Evolutionary conservation across 257 asterid genomes (phyloP), one percentile per base, ranked within the genome.

Genomic region (Jasminum sambac): DNA sequence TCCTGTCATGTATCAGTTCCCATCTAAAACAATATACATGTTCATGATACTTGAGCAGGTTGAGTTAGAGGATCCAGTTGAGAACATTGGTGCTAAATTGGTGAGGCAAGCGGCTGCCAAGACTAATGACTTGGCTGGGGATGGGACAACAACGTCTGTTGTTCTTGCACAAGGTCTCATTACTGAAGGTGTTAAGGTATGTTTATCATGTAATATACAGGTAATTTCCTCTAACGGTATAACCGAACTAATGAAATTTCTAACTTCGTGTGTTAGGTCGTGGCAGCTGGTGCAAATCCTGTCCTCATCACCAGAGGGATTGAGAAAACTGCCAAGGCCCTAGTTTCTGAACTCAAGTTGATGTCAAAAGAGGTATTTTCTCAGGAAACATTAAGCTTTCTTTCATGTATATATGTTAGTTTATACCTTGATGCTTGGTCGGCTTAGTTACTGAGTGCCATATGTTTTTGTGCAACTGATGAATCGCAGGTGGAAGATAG

Each of bases 21-120:
- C 43, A 6, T 43, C 12, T 64, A 25, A 0, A 64, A 69, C 13
- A 34, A 26, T 52, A 17, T 26, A 55, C 34, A 30, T 37, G 24
- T 42, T 38, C 50, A 46, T 76, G n/a, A 58, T 78, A 24, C 44
- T 48, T 21, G 21, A 44, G 26, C 57, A 95, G 99, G 96, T 95
- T 72, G 99, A 95, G 80, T 77, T 95, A 84, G 99, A 91, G 82
- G 99, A 91, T 64, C 90, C 98, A 5, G 98, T 95, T 21, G 99
- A 95, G 83, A 95, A 95, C 74, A 91, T 95, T 19, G 98, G 99
- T 72, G 99, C 98, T 37, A 95, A 95, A 80, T 77, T 91, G 80
- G 99, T 91, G 64, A 87, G 99, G 72, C 99, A 95, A 79, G 97
- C 99, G 19, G 99, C 98, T 70, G 90, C 99, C 17, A 95, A 91